A percentile compares a stretch with the other conserved stretches of the same genome.
These are phyloP conservation scores for Grammothele lineata DNA, from an alignment of 768 basidiomycete genomes.

Conservation along the genomic window DNA sequence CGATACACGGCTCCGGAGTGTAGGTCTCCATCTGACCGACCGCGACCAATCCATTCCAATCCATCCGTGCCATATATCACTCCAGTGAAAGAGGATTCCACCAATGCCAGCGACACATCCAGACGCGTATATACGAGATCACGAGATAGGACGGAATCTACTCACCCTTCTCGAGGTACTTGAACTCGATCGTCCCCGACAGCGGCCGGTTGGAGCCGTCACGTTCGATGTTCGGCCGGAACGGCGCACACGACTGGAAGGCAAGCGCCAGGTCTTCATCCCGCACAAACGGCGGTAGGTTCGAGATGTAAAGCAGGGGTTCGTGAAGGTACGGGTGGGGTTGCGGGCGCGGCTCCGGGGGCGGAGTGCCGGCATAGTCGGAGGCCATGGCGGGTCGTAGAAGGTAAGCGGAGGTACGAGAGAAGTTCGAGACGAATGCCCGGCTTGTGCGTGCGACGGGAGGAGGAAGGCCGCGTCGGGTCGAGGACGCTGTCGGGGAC, in stretches of 20 bases:
- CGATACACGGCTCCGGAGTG: too few species aligned
- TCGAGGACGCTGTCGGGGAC: background rate
- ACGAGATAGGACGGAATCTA: too few species aligned
- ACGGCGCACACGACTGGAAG: slow-evolving; percentile 72
- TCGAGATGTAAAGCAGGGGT: slow-evolving; percentile 76
- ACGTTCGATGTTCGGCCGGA: slow-evolving; percentile 72
- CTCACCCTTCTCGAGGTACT: slow-evolving; percentile 74
- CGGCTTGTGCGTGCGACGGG: background rate
- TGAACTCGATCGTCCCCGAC: slow-evolving; percentile 81
- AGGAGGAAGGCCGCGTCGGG: background rate
- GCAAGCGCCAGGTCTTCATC: slow-evolving; percentile 76
- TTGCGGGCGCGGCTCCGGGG: slow-evolving; percentile 26
- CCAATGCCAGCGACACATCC: too few species aligned
- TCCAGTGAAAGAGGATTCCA: too few species aligned
- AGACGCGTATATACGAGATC: too few species aligned
- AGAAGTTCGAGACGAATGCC: background rate
- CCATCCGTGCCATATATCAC: too few species aligned
- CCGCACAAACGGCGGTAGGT: slow-evolving; percentile 64
- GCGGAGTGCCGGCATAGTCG: slow-evolving; percentile 19
- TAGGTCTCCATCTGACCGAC: too few species aligned
- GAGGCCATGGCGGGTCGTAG: slow-evolving; percentile 26
- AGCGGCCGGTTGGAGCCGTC: slow-evolving; percentile 49
- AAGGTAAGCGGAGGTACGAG: background rate
- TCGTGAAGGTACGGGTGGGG: slow-evolving; percentile 85
- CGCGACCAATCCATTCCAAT: too few species aligned